phyloP scores from a whole-genome alignment of 768 basidiomycete species.

The Tricholoma terreum region DNA sequence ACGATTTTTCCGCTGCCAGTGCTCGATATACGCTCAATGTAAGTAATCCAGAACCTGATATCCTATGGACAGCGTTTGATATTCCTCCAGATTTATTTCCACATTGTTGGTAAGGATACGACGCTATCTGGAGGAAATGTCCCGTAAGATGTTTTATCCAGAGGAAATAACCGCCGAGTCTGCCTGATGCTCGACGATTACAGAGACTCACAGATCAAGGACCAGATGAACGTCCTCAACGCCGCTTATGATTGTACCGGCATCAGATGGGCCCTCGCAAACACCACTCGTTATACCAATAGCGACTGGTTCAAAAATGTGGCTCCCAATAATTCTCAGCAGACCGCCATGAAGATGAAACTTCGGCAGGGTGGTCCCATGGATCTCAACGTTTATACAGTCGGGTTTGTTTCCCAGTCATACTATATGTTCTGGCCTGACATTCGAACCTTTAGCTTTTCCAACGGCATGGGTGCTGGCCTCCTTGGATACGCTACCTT shows the following conservation, averaged over 20 bases:
- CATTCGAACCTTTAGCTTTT: conserved; percentile 30
- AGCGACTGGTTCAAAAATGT: conserved; percentile 46
- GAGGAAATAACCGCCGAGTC: background rate
- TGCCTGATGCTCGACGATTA: background rate
- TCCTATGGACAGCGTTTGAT: background rate
- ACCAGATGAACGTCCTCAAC: conserved; percentile 42
- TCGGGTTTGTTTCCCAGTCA: conserved; percentile 34
- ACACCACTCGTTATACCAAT: conserved; percentile 43
- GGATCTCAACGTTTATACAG: conserved; percentile 50
- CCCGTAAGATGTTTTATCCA: conserved; percentile 27
- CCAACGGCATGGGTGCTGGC: conserved; percentile 34
- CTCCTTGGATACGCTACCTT: conserved; percentile 56
- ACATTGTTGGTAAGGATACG: conserved; percentile 31
- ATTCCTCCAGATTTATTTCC: conserved; percentile 34
- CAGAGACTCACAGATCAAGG: conserved; percentile 36
- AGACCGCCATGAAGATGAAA: conserved; percentile 46
- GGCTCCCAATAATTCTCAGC: conserved; percentile 30
- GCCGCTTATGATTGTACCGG: conserved; percentile 33
- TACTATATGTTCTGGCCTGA: background rate
- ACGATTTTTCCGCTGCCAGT: too few relatives aligned
- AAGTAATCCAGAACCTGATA: background rate
- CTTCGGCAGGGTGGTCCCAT: conserved; percentile 39
- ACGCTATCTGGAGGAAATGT: conserved; percentile 39
- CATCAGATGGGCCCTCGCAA: conserved; percentile 38
- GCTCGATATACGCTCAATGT: conserved; percentile 16